A percentile compares a stretch with the other conserved stretches of the same genome.
These are phyloP conservation scores for Fusarium udum DNA, from an alignment of 2,329 filamentous ascomycete genomes.

Conservation along the genomic window DNA sequence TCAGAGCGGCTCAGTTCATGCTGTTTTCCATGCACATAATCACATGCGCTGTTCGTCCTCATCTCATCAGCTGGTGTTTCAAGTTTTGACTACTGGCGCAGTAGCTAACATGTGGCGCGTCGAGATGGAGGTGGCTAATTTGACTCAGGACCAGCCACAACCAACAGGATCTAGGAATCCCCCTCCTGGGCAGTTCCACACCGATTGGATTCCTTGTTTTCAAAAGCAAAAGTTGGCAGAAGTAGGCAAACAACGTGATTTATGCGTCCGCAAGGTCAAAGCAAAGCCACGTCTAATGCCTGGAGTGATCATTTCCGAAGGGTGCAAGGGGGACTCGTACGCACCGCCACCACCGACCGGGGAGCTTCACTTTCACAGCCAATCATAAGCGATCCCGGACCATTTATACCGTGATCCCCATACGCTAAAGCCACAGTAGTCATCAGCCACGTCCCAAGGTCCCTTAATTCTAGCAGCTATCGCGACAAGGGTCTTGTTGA, in stretches of 20 bases:
- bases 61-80: slow-evolving; percentile 21
- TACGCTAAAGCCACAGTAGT: slow-evolving; percentile 34
- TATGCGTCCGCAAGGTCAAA: background rate
- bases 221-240: slow-evolving; percentile 35
- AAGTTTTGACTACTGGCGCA: slow-evolving; percentile 26
- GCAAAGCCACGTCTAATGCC: slow-evolving; percentile 20
- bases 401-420: slow-evolving; percentile 24
- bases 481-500: slow-evolving; percentile 23
- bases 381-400: slow-evolving; percentile 24
- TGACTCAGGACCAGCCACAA: slow-evolving; percentile 24
- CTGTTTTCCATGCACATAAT: background rate
- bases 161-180: slow-evolving; percentile 18
- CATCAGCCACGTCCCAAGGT: slow-evolving; percentile 30
- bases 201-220: slow-evolving; percentile 33
- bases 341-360: slow-evolving; percentile 32
- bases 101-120: slow-evolving; percentile 21
- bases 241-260: slow-evolving; percentile 31
- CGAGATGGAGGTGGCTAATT: slow-evolving; percentile 23
- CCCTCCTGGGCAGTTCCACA: slow-evolving; percentile 23
- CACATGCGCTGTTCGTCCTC: slow-evolving; percentile 3
- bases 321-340: slow-evolving; percentile 11
- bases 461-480: slow-evolving; percentile 35
- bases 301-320: slow-evolving; percentile 38
- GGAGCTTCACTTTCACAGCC: background rate
- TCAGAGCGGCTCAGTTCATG: background rate